Evolutionary conservation across 306 rosid species (phyloP), one percentile per base, ranked within the genome.

Genomic region (Glycine soja): DNA sequence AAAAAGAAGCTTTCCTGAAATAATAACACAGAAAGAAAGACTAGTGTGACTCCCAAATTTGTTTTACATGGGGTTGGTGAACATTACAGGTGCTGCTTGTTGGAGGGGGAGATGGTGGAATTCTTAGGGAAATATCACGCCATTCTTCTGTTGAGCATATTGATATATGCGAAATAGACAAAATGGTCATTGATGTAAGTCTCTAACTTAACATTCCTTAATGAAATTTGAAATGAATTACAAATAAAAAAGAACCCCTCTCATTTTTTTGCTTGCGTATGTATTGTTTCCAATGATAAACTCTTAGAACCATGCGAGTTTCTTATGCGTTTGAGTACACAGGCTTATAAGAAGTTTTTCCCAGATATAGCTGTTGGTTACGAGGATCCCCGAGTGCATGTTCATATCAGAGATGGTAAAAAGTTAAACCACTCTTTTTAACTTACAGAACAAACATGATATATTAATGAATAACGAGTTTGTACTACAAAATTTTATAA

Each of bases 101-200:
- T 53, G 85, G 76, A 75, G 87, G 87, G 1, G 82, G 79, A 59
- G 87, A 84, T 18, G 85, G 87, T 24, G 82, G 85, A 40, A 80
- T 84, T 32, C 61, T 80, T 12, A 56, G 85, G 51, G 85, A 84
- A 62, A 76, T 84, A 43, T 84, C 79, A 0, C 79, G 82, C 38
- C 85, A 80, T 63, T 64, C 79, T 51, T 80, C 81, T 10, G 76
- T 84, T 15, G 59, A 84, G 50, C 84, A 84, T 6, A 84, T 80
- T 56, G 84, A 84, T 61, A 75, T 85, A 11, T 85, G 87, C 62
- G 87, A 85, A 85, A 76, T 75, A 45, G 85, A 80, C 72, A 61
- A 34, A 66, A 85, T 80, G 87, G 74, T 80, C 57, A 76, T 80
- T 9, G 79, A 84, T 75, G 82, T 70, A 40, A 69, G 84, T 81